Conservation (phyloP, 2,329 filamentous ascomycete genomes). For the Passalora sequoiae region DNA sequence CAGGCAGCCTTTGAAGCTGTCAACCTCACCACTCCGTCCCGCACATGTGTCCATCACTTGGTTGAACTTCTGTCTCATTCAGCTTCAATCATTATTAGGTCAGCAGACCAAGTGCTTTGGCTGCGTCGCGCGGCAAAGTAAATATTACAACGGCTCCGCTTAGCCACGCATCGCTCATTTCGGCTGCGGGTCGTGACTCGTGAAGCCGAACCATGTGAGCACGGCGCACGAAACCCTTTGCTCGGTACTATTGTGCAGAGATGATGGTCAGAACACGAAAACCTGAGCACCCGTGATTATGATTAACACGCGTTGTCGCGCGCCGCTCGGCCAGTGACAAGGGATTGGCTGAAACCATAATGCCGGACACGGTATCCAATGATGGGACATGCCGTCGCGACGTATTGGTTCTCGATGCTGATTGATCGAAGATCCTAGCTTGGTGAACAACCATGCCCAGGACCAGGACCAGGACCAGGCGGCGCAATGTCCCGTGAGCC, state of each 20-base stretch:
- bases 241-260: too few relatives aligned
- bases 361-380: not conserved
- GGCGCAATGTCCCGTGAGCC: not conserved
- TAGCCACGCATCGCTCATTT: not conserved
- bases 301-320: not conserved
- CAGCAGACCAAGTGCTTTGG: not conserved
- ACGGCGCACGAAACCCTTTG: slow-evolving; percentile 1
- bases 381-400: not conserved
- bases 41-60: not conserved
- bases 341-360: not conserved
- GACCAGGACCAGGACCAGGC: too few relatives aligned
- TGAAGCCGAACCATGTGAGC: slow-evolving; percentile 4
- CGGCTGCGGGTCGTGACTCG: slow-evolving; percentile 6
- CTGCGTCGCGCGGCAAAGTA: not conserved
- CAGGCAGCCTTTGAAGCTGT: not conserved
- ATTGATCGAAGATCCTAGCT: too few relatives aligned
- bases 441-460: slow-evolving; percentile 1
- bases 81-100: not conserved
- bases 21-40: not conserved
- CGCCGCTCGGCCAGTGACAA: not conserved
- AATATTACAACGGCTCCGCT: not conserved
- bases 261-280: too few relatives aligned
- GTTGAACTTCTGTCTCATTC: not conserved
- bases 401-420: not conserved
- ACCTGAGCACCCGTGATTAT: slow-evolving; percentile 1